Percentiles rank a stretch among this genome's conserved stretches.
These are phyloP conservation scores for Solanum pennellii DNA, from an alignment of 257 asterid species.

Conservation along the genomic window DNA sequence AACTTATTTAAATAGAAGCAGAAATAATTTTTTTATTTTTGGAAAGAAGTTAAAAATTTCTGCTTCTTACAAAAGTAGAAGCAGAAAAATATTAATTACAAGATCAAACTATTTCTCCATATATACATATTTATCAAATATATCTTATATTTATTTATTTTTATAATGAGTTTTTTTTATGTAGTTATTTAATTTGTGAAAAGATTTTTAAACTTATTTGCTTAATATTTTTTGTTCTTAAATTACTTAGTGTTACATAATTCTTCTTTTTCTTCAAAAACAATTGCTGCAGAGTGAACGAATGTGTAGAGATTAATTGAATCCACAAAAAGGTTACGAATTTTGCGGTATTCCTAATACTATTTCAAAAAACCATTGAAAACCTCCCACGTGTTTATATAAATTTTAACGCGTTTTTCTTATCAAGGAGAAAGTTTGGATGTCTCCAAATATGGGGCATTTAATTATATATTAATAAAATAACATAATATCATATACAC, in stretches of 20 bases:
- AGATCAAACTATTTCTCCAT: not conserved
- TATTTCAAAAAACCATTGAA: not conserved
- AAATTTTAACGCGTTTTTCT: not conserved
- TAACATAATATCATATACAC: not conserved
- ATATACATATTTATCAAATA: not conserved
- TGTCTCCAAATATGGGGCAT: not conserved
- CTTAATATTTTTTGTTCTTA: not conserved
- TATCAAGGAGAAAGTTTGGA: not conserved
- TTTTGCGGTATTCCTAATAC: not conserved
- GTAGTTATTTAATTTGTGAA: too few relatives aligned
- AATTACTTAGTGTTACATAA: not conserved
- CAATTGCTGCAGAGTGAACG: not conserved
- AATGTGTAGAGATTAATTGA: not conserved
- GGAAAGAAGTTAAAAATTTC: not conserved
- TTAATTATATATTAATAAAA: too few relatives aligned
- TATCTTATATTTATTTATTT: too few relatives aligned
- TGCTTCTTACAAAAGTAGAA: too few relatives aligned
- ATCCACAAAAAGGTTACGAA: not conserved
- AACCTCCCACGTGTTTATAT: not conserved
- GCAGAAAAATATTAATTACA: not conserved
- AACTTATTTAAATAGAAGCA: not conserved
- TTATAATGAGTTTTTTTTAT: too few relatives aligned
- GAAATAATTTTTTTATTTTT: too few relatives aligned
- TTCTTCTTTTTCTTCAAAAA: not conserved
- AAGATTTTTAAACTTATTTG: too few relatives aligned